These are phyloP conservation scores for Ilex asprella DNA, from an alignment of 257 asterid genomes.

Conservation along the genomic window DNA sequence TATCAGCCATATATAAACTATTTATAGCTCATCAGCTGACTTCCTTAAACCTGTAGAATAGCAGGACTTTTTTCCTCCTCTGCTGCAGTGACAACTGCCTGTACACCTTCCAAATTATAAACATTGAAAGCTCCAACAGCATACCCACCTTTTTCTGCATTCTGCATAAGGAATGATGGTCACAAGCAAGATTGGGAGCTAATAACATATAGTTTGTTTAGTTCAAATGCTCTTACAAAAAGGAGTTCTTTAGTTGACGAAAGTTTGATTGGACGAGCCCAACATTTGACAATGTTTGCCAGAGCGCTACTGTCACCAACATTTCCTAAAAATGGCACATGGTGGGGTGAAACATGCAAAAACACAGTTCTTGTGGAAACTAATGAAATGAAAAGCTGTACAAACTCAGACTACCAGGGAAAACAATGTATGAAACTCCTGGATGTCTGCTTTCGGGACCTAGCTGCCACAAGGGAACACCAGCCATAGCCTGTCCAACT, in stretches of 20 bases:
- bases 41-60: slow-evolving; percentile 73
- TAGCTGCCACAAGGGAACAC: slow-evolving; percentile 94
- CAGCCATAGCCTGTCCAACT: slow-evolving; percentile 94
- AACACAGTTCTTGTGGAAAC: neutral
- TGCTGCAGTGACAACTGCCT: slow-evolving; percentile 95
- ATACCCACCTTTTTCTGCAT: slow-evolving; percentile 84
- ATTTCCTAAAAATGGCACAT: slow-evolving; percentile 56
- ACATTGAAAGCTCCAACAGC: slow-evolving; percentile 94
- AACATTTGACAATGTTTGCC: slow-evolving; percentile 74
- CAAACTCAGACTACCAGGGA: slow-evolving; percentile 59
- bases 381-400: neutral
- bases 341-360: neutral
- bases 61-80: slow-evolving; percentile 89
- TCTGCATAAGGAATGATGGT: slow-evolving; percentile 35
- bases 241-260: slow-evolving; percentile 66
- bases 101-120: slow-evolving; percentile 89
- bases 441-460: slow-evolving; percentile 98
- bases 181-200: slow-evolving; percentile 15
- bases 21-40: slow-evolving; percentile 5
- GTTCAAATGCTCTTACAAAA: slow-evolving; percentile 45
- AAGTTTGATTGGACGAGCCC: slow-evolving; percentile 67
- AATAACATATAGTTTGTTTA: slow-evolving; percentile 5
- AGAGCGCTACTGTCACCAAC: slow-evolving; percentile 90
- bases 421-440: slow-evolving; percentile 85
- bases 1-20: neutral